Evolutionary conservation across 352 stramenopile species (phyloP).

Genomic region (Phytopythium helicoides): DNA sequence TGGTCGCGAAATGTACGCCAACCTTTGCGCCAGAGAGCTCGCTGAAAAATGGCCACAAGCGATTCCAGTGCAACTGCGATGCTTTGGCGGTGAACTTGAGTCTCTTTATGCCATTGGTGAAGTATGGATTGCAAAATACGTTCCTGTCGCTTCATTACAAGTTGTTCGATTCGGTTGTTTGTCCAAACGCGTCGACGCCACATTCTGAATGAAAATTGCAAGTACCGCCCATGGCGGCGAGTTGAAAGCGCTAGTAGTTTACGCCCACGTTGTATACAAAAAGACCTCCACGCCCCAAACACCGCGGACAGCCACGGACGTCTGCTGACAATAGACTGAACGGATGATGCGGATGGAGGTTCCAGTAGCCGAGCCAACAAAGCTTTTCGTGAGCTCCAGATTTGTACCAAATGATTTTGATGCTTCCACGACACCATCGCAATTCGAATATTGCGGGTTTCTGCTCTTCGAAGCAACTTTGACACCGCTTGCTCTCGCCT

Average conservation of each 20-base stretch:
- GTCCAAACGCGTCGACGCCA: neutral
- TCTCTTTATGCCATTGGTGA: neutral
- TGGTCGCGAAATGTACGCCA: neutral
- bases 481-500: too few species aligned
- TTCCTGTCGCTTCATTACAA: neutral
- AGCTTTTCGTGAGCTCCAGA: neutral
- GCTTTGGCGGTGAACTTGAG: neutral
- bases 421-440: neutral
- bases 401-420: neutral
- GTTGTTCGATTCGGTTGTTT: neutral
- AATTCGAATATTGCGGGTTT: neutral
- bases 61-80: neutral
- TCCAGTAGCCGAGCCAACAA: neutral
- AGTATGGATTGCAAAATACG: neutral
- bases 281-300: conserved; percentile 3
- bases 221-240: neutral
- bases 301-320: conserved; percentile 1
- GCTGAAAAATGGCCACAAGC: neutral
- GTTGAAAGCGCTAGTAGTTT: neutral
- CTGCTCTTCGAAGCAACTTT: too few species aligned
- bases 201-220: neutral
- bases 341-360: neutral
- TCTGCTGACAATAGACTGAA: neutral
- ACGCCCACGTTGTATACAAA: neutral
- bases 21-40: neutral